Evolutionary conservation across 345 rosid species (phyloP).

Genomic region (Tarenaya hassleriana): DNA sequence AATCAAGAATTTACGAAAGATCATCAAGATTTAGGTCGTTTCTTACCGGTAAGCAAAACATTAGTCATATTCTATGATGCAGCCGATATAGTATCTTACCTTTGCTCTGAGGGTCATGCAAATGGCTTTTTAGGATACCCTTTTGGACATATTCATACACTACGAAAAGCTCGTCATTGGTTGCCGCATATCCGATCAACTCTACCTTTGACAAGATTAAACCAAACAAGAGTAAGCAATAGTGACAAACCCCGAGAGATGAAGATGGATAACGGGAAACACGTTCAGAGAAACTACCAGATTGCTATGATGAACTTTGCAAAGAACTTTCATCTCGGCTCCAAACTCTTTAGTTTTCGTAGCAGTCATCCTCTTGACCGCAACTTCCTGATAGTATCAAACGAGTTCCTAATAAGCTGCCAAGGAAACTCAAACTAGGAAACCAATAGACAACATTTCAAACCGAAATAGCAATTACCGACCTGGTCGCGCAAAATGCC

Average conservation of each 20-base stretch:
- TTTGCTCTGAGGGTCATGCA: constrained; percentile 31
- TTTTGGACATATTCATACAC: constrained; percentile 89
- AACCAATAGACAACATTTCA: background rate
- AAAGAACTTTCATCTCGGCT: constrained; percentile 92
- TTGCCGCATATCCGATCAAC: constrained; percentile 84
- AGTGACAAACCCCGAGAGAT: no score
- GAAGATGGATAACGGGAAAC: background rate
- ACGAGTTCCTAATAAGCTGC: constrained; percentile 7
- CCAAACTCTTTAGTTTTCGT: constrained; percentile 86
- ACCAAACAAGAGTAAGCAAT: constrained; percentile 17
- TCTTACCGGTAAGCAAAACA: background rate
- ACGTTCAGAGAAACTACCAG: constrained; percentile 48
- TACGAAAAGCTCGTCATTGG: constrained; percentile 69
- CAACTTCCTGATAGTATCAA: constrained; percentile 62
- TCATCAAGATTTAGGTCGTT: constrained; percentile 5
- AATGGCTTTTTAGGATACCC: constrained; percentile 69
- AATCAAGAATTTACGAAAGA: background rate
- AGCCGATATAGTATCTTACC: constrained; percentile 36
- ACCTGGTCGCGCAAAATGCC: constrained; percentile 85
- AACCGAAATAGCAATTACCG: constrained; percentile 12
- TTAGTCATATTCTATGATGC: background rate
- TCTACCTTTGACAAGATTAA: constrained; percentile 76
- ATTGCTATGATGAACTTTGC: constrained; percentile 95
- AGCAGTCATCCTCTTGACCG: constrained; percentile 85
- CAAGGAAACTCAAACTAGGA: background rate